Base-by-base conservation (phyloP, 2,329 filamentous ascomycete species). In the Xylaria sp. region DNA sequence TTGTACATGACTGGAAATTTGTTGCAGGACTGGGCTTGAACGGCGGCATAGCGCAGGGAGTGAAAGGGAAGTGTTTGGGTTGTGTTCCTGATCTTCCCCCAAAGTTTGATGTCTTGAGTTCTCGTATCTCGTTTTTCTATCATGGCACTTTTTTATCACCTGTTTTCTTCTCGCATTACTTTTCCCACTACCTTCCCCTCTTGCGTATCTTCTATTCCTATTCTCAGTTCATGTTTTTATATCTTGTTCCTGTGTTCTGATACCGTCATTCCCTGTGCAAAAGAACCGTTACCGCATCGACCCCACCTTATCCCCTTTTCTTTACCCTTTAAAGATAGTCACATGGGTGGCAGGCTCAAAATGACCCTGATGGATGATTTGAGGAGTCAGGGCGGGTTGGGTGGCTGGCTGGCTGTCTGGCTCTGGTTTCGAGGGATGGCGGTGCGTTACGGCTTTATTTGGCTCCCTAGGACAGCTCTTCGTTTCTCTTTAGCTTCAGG, bases 31-130 rank as follows among this genome's bases (percentile, higher is more conserved):
- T 70, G 74, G 70, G 70, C 71, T 72, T 73, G 73, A 72, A 73
- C 61, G 74, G 75, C 69, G 76, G 76, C 76, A 77, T 77, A 78
- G 76, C 76, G 76, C 74, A 76, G 73, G 76, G 75, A 77, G 74
- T 77, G 76, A 74, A 74, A 73, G 75, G 73, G 73, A 72, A 77
- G 74, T 77, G 74, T 74, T 68, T 76, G 73, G 71, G 74, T 71
- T 75, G 74, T 72, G 71, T 75, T 74, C 72, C 74, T 72, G 68
- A 70, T 69, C 60, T 68, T 65, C 68, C 62, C 61, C 33, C 54
- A 38, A 50, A 69, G 68, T 65, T 68, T 73, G 71, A 73, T 71
- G 67, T 65, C 69, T 71, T 62, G 66, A 69, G 68, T 71, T 71
- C 58, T 72, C 73, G 70, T 71, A 73, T 73, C 68, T 72, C 70